phyloP scores from a whole-genome alignment of 2,329 filamentous ascomycete genomes.

The Phaeophleospora eucalypticola region DNA sequence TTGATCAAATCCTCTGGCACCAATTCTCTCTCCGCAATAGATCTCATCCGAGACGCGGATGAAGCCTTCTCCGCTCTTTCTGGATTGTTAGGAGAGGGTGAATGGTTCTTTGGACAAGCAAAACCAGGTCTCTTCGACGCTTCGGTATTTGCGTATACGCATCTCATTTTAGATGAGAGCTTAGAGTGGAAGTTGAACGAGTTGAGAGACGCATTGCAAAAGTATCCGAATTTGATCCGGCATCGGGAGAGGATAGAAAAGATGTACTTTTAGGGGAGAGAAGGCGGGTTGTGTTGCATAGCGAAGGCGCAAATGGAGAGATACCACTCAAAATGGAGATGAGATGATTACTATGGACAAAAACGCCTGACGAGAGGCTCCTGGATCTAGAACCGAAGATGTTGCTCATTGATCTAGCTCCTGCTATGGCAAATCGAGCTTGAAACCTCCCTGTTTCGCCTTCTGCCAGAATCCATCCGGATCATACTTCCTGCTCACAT shows the following conservation, averaged over 20 bases:
- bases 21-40: slow-evolving; percentile 38
- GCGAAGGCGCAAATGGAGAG: slow-evolving; percentile 1
- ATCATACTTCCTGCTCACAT: slow-evolving; percentile 21
- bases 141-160: slow-evolving; percentile 82
- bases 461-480: slow-evolving; percentile 10
- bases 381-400: no score
- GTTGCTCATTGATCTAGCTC: no score
- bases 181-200: slow-evolving; percentile 62
- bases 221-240: slow-evolving; percentile 59
- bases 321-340: neutral
- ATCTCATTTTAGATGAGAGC: slow-evolving; percentile 65
- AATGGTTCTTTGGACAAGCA: slow-evolving; percentile 58
- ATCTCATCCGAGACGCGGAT: slow-evolving; percentile 57
- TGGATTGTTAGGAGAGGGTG: slow-evolving; percentile 52
- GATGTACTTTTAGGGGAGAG: slow-evolving; percentile 42
- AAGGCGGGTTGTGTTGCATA: slow-evolving; percentile 1
- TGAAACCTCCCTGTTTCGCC: neutral
- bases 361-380: no score
- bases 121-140: slow-evolving; percentile 78
- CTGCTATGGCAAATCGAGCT: no score
- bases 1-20: slow-evolving; percentile 58
- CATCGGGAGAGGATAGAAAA: slow-evolving; percentile 59
- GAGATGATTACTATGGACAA: no score
- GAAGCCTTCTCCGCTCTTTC: slow-evolving; percentile 62
- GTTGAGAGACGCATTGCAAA: slow-evolving; percentile 54